Evolutionary conservation across 192 early-diverging fungal genomes (phyloP), one percentile per base, ranked within the genome.

Genomic region (Coemansia sp.): DNA sequence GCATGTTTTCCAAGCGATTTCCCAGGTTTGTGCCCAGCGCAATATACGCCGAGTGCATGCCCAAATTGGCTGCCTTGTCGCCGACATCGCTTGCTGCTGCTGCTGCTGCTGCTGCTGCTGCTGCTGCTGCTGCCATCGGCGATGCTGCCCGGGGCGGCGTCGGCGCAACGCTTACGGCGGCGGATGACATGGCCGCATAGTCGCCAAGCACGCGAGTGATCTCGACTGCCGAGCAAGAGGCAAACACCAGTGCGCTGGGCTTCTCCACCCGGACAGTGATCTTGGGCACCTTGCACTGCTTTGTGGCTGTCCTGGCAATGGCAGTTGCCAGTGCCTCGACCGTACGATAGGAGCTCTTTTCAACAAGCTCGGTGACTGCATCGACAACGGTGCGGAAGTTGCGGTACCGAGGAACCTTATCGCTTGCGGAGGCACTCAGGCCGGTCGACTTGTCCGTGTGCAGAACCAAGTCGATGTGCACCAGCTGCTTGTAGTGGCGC

Each of bases 11-110:
- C 36, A 86, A 70, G 33, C 91, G 86, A 68, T 97, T 86, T 11
- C 96, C 97, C 28, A 97, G 31, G 71, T 99, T 99, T 18, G 94
- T 88, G 34, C 97, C 97, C 37, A 99, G 63, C 4, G 93, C 93
- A 60, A 99, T 77, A 60, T 86, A 95, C 6, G 85, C 92, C 7
- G 83, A 67, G 38, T 77, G 73, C 46, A 45, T 24, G 34, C 33
- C 76, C 1, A 66, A 40, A 21, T 43, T 51, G 14, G 34, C 8
- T 2, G 37, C 45, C 6, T 39, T 34, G 18, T 59, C 62, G 6
- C 40, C 38, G 7, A 28, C 16, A 1, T 59, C 31, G 38, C 40
- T 28, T 10, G 18, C 28, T 33, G 55, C 67, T 1, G 51, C 45
- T 24, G 65, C 35, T 14, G 18, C 43, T 0, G 76, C 70, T 18